Conservation (phyloP, 306 rosid species). For the Acacia crassicarpa region DNA sequence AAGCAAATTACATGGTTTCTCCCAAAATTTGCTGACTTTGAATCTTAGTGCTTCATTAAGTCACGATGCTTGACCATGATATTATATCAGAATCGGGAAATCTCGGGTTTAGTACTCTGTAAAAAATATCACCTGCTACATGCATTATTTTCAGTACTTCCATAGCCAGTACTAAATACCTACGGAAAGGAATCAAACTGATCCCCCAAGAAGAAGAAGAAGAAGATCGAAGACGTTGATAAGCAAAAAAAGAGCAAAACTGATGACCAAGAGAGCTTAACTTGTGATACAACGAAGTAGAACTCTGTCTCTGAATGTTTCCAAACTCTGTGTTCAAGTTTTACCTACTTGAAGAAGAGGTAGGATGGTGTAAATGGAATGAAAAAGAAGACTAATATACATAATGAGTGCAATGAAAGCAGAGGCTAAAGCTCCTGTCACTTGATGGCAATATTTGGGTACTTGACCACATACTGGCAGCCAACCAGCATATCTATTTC, state of each 20-base stretch:
- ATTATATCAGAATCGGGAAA: background rate
- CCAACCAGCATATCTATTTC: conserved; percentile 77
- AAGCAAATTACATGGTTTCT: background rate
- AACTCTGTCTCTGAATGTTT: background rate
- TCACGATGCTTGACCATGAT: background rate
- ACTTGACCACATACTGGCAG: conserved; percentile 73
- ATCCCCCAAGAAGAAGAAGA: background rate
- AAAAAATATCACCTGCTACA: background rate
- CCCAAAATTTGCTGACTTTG: background rate
- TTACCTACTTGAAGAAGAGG: conserved; percentile 62
- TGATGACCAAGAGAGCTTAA: background rate
- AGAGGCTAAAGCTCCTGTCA: conserved; percentile 53
- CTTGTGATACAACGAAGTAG: conserved; percentile 15
- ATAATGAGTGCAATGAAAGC: conserved; percentile 46
- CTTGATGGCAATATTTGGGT: conserved; percentile 56
- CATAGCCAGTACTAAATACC: background rate
- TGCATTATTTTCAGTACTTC: background rate
- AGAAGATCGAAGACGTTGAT: background rate
- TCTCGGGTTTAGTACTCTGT: background rate
- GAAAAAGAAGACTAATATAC: conserved; percentile 52
- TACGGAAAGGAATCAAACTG: background rate
- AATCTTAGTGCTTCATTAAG: background rate
- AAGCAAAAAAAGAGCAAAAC: background rate
- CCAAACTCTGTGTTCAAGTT: conserved; percentile 8
- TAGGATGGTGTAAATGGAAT: conserved; percentile 51